Evolutionary conservation across 352 stramenopile genomes (phyloP).

Genomic region (Globisporangium yorkense): DNA sequence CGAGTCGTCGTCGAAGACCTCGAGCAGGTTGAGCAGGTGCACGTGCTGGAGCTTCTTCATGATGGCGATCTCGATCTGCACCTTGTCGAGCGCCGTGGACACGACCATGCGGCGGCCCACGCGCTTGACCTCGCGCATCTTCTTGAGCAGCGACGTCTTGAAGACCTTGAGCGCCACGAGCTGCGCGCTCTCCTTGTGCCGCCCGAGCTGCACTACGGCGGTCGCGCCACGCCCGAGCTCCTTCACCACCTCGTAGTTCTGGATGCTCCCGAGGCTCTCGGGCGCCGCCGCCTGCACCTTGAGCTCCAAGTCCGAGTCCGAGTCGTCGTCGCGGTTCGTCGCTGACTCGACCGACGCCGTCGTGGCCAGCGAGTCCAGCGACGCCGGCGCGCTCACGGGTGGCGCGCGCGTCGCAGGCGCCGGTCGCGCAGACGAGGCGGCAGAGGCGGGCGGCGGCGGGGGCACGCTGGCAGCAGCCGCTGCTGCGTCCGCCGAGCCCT

Average conservation of each 20-base stretch:
- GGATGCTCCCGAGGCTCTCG: conserved; percentile 31
- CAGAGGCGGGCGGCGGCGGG: background rate
- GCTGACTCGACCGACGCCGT: conserved; percentile 34
- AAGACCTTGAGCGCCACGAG: conserved; percentile 83
- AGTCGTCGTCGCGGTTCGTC: conserved; percentile 8
- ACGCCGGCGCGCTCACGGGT: conserved; percentile 6
- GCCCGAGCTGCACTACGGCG: conserved; percentile 72
- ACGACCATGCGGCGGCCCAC: conserved; percentile 79
- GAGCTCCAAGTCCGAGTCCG: background rate
- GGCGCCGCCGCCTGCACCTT: background rate
- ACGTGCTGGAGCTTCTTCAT: conserved; percentile 85
- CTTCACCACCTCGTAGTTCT: conserved; percentile 77
- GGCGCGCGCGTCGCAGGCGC: background rate
- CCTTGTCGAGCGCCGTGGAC: conserved; percentile 81
- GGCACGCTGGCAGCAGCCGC: background rate
- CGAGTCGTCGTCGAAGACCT: conserved; percentile 79
- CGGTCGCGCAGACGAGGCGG: background rate
- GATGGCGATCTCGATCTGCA: conserved; percentile 85
- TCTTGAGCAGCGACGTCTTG: conserved; percentile 81
- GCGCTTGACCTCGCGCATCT: conserved; percentile 83
- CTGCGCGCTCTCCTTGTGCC: conserved; percentile 40
- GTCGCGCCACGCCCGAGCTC: conserved; percentile 78
- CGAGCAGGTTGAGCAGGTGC: conserved; percentile 75
- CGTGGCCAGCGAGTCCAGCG: conserved; percentile 32
- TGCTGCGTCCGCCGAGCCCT: conserved; percentile 10